These are phyloP conservation scores for Saccharomycopsis sp. DNA, from an alignment of 805 yeast genomes.

Conservation along the genomic window DNA sequence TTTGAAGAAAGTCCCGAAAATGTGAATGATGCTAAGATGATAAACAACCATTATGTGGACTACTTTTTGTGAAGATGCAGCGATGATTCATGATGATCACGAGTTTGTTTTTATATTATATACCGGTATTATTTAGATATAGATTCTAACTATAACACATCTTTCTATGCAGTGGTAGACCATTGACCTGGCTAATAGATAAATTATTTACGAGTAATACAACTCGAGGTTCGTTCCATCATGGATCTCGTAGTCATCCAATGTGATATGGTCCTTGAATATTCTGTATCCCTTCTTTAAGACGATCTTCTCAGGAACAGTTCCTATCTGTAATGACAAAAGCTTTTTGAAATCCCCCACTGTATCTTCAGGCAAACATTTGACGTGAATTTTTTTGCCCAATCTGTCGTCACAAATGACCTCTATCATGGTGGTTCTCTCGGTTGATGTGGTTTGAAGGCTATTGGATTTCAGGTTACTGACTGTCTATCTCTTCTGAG, in stretches of 20 bases:
- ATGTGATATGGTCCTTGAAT: constrained; percentile 80
- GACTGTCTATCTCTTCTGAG: too few species aligned
- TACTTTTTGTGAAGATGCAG: constrained; percentile 31
- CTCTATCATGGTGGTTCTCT: constrained; percentile 48
- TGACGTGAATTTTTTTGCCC: constrained; percentile 83
- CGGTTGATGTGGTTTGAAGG: too few species aligned
- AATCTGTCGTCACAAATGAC: constrained; percentile 70
- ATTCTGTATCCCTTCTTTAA: constrained; percentile 82
- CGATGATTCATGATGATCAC: too few species aligned
- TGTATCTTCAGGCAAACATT: constrained; percentile 79
- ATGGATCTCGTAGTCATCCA: constrained; percentile 93
- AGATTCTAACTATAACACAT: too few species aligned
- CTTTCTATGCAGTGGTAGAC: not conserved
- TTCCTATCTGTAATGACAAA: constrained; percentile 76
- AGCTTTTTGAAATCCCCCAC: constrained; percentile 87
- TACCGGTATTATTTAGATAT: not conserved
- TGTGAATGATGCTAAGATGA: constrained; percentile 36
- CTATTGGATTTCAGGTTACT: too few species aligned
- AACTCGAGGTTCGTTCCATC: constrained; percentile 83
- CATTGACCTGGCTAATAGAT: not conserved
- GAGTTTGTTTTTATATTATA: too few species aligned
- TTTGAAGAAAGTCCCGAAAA: constrained; percentile 97
- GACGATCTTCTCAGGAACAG: constrained; percentile 52
- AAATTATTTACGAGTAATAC: constrained; percentile 62
- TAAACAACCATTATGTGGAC: constrained; percentile 28